phyloP scores from a whole-genome alignment of 345 rosid genomes.

The Triadica sebifera region DNA sequence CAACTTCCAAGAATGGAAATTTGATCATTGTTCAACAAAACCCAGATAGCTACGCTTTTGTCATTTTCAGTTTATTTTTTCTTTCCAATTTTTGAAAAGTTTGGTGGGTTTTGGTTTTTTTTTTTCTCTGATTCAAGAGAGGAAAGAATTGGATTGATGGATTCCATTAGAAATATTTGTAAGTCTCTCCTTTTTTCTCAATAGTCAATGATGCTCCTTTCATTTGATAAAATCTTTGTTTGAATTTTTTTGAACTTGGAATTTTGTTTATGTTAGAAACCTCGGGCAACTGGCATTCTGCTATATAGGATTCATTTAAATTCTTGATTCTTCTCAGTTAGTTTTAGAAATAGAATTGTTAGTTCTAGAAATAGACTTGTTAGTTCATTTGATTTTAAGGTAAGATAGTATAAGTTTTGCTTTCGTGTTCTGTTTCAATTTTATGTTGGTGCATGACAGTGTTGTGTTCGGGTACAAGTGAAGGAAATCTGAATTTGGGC shows the following conservation, averaged over 20 bases:
- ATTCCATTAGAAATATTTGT: background rate
- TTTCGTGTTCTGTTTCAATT: background rate
- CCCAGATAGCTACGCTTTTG: conserved; percentile 5
- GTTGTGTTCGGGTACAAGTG: conserved; percentile 3
- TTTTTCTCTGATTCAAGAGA: background rate
- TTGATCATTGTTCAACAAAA: background rate
- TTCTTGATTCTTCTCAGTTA: background rate
- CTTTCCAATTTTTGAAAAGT: background rate
- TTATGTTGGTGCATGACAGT: background rate
- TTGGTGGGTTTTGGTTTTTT: background rate
- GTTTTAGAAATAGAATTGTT: too few relatives aligned
- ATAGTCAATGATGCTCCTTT: background rate
- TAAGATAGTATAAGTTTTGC: background rate
- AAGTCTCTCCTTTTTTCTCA: background rate
- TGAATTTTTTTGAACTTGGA: background rate
- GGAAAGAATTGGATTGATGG: background rate
- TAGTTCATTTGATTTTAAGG: background rate
- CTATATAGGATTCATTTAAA: too few relatives aligned
- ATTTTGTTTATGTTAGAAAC: background rate
- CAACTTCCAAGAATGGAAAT: conserved; percentile 5
- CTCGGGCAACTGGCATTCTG: too few relatives aligned
- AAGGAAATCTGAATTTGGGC: background rate
- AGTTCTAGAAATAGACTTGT: background rate
- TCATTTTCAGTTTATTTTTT: conserved; percentile 1
- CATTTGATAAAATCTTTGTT: background rate